A percentile compares a stretch with the other conserved stretches of the same genome.
phyloP scores from a whole-genome alignment of 371 early-diverging fungal genomes.

The Thermomucor indicae-seudaticae region DNA sequence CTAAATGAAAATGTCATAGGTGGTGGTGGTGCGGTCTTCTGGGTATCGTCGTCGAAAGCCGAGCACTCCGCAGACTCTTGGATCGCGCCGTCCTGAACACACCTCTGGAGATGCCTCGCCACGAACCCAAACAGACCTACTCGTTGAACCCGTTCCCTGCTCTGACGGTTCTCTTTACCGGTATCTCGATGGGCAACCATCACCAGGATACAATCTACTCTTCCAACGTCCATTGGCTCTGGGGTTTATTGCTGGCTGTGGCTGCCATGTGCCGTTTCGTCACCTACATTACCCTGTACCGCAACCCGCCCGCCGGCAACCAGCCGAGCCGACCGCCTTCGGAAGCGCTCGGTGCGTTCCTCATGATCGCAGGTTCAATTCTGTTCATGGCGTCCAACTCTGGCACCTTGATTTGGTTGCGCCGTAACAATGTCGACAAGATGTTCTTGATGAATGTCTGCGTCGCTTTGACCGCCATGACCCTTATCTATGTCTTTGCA shows the following conservation, averaged over 20 bases:
- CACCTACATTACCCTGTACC: constrained; percentile 35
- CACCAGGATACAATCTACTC: constrained; percentile 56
- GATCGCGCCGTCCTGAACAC: constrained; percentile 18
- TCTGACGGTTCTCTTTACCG: constrained; percentile 55
- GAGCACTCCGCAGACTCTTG: constrained; percentile 38
- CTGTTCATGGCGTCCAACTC: constrained; percentile 51
- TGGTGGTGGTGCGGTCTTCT: constrained; percentile 66
- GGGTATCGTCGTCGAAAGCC: constrained; percentile 50
- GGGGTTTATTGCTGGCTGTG: constrained; percentile 50
- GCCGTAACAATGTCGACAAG: constrained; percentile 35
- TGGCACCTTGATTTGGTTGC: constrained; percentile 39
- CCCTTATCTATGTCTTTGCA: constrained; percentile 29
- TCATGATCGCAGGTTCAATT: constrained; percentile 40
- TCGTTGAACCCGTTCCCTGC: constrained; percentile 56
- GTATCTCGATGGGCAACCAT: constrained; percentile 62
- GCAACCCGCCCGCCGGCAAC: constrained; percentile 15
- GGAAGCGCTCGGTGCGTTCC: constrained; percentile 40
- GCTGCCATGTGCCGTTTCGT: constrained; percentile 54
- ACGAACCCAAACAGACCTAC: constrained; percentile 18
- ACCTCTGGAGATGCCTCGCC: constrained; percentile 15
- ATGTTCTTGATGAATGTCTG: constrained; percentile 51
- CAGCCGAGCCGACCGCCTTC: constrained; percentile 39
- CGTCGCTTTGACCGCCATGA: constrained; percentile 38
- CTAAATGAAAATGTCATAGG: not conserved
- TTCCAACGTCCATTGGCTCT: constrained; percentile 53